Base-by-base conservation (phyloP, 1,284 basidiomycete genomes). In the Rhodotorula sp. region DNA sequence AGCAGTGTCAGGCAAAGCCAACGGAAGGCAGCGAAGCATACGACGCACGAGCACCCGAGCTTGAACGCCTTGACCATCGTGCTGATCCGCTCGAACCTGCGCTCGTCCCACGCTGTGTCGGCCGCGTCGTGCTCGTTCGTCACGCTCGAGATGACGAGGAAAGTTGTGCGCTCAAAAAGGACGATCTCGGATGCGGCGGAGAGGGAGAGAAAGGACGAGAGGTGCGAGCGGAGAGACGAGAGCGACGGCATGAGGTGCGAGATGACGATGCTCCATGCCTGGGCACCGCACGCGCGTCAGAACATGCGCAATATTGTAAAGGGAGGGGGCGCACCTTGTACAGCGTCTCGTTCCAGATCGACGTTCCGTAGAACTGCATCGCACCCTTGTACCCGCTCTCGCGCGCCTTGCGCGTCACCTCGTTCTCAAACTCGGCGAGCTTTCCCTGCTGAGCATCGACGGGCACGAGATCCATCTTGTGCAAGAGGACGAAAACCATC, bases 201-300 rank as follows among this genome's bases (percentile, higher is more conserved):
- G 2, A 92, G 89, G 59, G 88, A 86, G 21, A 94, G 91, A 70
- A 99, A 89, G 61, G 89, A 91, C 19, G 89, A 87, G 13, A 99
- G 86, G 79, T 98, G 94, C 69, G 86, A 88, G 17, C 91, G 90
- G 53, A 99, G 89, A 53, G 92, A 88, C n/a, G 88, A 84, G 46
- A 94, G 91, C 76, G 98, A 97, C 3, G 97, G 97, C 68, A 99
- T 97, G 73, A 98, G 87, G 19, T 93, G 94, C 79, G 97, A 94
- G 15, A 99, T 94, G 76, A 99, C 97, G 73, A 89, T 89, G 37
- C 97, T 98, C 97, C 96, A 99, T 19, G 97, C 96, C 92, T 97
- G 75, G 44, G 58, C 29, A 37, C 15, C 34, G 64, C 61, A 25
- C 17, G 17, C 36, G 27, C 27, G 32, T 22, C 7, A 9, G 25